Percentiles rank a stretch among this genome's conserved stretches.
Evolutionary conservation across 2,329 filamentous ascomycete genomes (phyloP).

Genomic region (Seiridium unicorne): DNA sequence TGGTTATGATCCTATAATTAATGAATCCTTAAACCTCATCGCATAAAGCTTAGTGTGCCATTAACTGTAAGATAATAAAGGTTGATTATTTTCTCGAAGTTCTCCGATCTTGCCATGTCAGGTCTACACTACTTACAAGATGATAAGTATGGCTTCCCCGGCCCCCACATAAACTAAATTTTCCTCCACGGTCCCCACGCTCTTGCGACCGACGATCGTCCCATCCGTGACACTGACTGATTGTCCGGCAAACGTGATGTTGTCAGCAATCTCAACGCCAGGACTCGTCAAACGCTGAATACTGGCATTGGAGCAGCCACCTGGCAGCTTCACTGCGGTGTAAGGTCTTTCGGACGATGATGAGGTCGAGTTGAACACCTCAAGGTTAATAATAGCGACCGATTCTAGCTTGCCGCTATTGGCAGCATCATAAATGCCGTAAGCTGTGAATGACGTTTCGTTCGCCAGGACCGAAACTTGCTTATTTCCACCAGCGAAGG

Average conservation of each 20-base stretch:
- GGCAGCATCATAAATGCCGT: slow-evolving; percentile 15
- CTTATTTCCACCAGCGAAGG: slow-evolving; percentile 16
- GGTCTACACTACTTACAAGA: neutral
- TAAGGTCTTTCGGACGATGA: neutral
- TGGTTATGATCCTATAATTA: no score
- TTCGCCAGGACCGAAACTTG: slow-evolving; percentile 12
- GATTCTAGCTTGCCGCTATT: neutral
- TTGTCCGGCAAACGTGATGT: neutral
- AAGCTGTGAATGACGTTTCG: slow-evolving; percentile 12
- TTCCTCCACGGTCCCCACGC: neutral
- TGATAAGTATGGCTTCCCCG: neutral
- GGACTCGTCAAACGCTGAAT: neutral
- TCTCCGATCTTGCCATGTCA: no score
- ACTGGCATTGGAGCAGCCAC: neutral
- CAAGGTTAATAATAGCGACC: slow-evolving; percentile 14
- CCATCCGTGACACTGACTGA: neutral
- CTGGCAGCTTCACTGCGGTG: neutral
- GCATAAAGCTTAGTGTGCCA: no score
- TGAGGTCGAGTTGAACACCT: slow-evolving; percentile 15
- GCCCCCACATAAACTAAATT: neutral
- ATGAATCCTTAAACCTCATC: no score
- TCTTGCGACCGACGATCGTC: neutral
- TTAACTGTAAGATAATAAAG: no score
- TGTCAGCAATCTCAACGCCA: neutral
- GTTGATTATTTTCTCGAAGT: no score